A percentile compares a stretch with the other conserved stretches of the same genome.
These are phyloP conservation scores for Phytophthora pisi DNA, from an alignment of 352 stramenopile genomes.

Conservation along the genomic window DNA sequence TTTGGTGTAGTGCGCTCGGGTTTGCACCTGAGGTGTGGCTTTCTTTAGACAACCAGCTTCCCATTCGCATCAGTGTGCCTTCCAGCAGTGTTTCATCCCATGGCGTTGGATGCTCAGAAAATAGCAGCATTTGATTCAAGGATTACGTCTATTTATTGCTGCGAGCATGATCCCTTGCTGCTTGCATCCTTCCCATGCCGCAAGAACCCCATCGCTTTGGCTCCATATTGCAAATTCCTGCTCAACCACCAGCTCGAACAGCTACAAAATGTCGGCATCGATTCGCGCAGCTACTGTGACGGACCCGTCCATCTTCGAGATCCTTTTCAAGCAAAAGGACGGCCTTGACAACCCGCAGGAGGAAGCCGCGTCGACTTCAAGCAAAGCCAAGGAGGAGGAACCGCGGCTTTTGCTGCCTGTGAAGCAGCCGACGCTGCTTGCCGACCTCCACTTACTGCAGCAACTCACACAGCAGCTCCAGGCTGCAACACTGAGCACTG, in stretches of 20 bases:
- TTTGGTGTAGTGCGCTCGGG: background rate
- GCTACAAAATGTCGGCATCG: constrained; percentile 19
- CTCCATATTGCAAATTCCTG: constrained; percentile 29
- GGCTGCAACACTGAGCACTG: constrained; percentile 10
- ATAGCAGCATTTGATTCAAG: background rate
- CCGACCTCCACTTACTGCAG: constrained; percentile 32
- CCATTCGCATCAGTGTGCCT: background rate
- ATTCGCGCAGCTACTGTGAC: constrained; percentile 8
- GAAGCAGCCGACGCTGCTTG: constrained; percentile 35
- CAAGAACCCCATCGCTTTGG: background rate
- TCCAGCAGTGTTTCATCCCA: background rate
- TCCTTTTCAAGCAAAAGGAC: constrained; percentile 37
- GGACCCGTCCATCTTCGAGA: constrained; percentile 31
- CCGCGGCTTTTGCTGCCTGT: constrained; percentile 13
- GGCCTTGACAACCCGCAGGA: constrained; percentile 14
- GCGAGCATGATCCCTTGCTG: constrained; percentile 11
- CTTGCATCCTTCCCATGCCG: background rate
- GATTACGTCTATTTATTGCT: constrained; percentile 9
- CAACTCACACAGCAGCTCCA: constrained; percentile 35
- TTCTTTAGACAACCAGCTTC: background rate
- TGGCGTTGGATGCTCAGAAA: background rate
- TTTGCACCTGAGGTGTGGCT: background rate
- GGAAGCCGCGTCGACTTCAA: constrained; percentile 10
- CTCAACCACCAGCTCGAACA: constrained; percentile 7
- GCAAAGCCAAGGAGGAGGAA: constrained; percentile 15